Evolutionary conservation across 331 rosid species (phyloP), one percentile per base, ranked within the genome.

Genomic region (Dryas integrifolia): DNA sequence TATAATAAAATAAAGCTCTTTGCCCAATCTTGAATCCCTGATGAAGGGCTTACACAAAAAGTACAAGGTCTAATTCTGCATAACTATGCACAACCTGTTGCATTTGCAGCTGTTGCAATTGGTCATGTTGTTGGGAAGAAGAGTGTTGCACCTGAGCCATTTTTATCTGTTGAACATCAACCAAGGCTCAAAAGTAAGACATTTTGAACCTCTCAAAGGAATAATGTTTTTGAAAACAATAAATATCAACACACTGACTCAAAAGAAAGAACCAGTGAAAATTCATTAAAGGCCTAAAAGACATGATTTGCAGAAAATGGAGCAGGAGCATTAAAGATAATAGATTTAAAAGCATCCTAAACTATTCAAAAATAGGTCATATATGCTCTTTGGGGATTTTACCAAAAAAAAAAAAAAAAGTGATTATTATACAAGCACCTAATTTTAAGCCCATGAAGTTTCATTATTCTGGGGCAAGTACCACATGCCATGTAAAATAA

Each of bases 81-180:
- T 61, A 69, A 72, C 74, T 49, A 76, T 65, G 79, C 58, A 75
- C 58, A 71, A 88, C 96, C 92, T 88, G 96, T 77, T 79, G 91
- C 62, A 85, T 67, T 77, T 87, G 92, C 85, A 88, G 96, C 51
- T 90, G 88, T 76, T 86, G 96, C 82, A 89, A 70, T 62, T 87
- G 86, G 69, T 92, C 96, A 53, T 90, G 96, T 60, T 85, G 98
- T 76, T 92, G 96, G 62, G 96, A 81, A 69, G 88, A 81, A 75
- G 92, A 72, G 63, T 90, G 98, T 58, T 86, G 98, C 76, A 88
- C 80, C 65, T 78, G 98, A 52, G 95, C 82, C 84, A 90, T 81
- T 85, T 87, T 92, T 39, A 79, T 73, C 79, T 75, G 35, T 75
- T 66, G 56, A 67, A 49, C 39, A 67, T 58, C 77, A 47, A 72